Evolutionary conservation across 768 basidiomycete species (phyloP).

Genomic region (Tylopilus intermedius): DNA sequence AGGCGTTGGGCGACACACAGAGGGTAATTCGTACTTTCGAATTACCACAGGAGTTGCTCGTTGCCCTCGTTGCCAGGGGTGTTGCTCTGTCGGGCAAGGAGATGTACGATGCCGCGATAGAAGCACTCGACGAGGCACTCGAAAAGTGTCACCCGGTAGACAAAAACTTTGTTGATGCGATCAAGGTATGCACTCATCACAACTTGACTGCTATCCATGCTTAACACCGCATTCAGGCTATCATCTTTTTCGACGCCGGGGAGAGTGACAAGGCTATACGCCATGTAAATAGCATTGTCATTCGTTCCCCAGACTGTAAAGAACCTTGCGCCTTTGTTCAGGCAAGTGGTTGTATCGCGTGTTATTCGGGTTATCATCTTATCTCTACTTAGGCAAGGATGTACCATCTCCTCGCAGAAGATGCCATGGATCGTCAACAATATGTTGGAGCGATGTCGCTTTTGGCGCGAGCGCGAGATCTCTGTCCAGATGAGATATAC

Average conservation of each 20-base stretch:
- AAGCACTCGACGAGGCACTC: slow-evolving; percentile 1
- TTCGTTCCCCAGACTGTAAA: neutral
- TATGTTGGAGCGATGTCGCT: neutral
- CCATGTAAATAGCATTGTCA: neutral
- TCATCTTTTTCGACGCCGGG: slow-evolving; percentile 8
- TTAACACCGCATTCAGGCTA: slow-evolving; percentile 3
- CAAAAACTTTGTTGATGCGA: slow-evolving; percentile 1
- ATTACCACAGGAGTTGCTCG: neutral
- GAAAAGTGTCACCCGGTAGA: slow-evolving; percentile 1
- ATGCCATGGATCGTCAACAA: slow-evolving; percentile 2
- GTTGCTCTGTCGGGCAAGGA: neutral
- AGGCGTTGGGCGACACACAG: slow-evolving; percentile 13
- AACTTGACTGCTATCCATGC: neutral
- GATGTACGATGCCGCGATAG: neutral
- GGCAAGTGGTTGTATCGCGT: slow-evolving; percentile 1
- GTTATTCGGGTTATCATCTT: neutral
- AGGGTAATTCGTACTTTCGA: neutral
- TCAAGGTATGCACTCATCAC: slow-evolving; percentile 9
- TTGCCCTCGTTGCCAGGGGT: slow-evolving; percentile 8
- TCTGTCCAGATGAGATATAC: slow-evolving; percentile 9
- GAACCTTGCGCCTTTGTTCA: slow-evolving; percentile 9
- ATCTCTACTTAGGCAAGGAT: slow-evolving; percentile 12
- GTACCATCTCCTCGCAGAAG: slow-evolving; percentile 8
- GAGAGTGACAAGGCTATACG: neutral
- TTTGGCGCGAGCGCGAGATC: slow-evolving; percentile 4